Conservation (phyloP, 345 rosid species). For the Citrus australasica region DNA sequence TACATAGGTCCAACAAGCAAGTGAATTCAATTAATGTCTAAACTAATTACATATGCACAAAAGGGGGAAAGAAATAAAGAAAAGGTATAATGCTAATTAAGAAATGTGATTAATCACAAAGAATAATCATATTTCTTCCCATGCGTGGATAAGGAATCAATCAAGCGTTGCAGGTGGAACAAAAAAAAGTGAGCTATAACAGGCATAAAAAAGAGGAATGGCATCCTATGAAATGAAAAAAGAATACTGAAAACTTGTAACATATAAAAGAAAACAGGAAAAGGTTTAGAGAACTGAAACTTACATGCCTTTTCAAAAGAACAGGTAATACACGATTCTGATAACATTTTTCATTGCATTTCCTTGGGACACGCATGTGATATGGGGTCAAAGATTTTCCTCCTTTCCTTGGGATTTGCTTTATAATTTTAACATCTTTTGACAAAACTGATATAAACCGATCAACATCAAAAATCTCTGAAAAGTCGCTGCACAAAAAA, state of each 20-base stretch:
- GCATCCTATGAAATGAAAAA: not conserved
- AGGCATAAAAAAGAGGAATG: not conserved
- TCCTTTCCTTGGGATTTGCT: conserved; percentile 69
- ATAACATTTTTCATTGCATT: conserved; percentile 91
- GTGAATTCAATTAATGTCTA: not conserved
- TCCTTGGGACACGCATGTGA: conserved; percentile 91
- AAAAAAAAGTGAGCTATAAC: not conserved
- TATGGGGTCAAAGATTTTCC: conserved; percentile 55
- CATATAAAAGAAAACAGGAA: conserved; percentile 6
- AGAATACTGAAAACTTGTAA: not conserved
- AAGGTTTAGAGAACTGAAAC: conserved; percentile 41
- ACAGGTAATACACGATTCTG: conserved; percentile 78
- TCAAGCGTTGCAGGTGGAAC: not conserved
- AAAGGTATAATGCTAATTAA: not conserved
- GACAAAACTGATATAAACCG: conserved; percentile 77
- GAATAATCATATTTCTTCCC: not conserved
- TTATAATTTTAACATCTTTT: conserved; percentile 87
- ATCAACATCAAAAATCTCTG: conserved; percentile 77
- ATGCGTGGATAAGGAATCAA: not conserved
- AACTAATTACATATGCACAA: not conserved
- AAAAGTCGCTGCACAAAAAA: conserved; percentile 58
- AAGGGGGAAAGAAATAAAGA: not conserved
- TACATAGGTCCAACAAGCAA: not conserved
- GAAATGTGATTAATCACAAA: not conserved
- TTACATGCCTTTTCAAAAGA: conserved; percentile 99